These are phyloP conservation scores for Eremothecium gossypii DNA, from an alignment of 1,139 yeast genomes.

Conservation along the genomic window DNA sequence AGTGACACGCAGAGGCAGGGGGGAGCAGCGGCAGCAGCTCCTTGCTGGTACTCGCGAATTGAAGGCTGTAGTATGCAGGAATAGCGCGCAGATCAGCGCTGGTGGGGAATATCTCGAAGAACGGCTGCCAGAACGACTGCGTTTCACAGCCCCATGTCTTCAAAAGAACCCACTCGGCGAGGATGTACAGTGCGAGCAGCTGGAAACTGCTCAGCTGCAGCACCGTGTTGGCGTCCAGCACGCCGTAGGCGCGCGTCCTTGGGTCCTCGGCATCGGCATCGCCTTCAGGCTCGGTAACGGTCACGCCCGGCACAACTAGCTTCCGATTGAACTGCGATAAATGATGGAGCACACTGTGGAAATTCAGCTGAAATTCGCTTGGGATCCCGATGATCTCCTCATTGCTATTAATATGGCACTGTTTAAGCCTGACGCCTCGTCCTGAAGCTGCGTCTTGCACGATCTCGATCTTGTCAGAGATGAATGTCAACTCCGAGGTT, in stretches of 20 bases:
- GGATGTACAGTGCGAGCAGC: constrained; percentile 39
- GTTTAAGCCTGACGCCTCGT: constrained; percentile 48
- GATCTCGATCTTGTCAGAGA: constrained; percentile 22
- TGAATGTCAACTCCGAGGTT: constrained; percentile 3
- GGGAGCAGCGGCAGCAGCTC: constrained; percentile 17
- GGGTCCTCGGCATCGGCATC: constrained; percentile 22
- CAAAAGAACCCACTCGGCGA: constrained; percentile 35
- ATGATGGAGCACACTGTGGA: constrained; percentile 43
- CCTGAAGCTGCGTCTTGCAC: constrained; percentile 41
- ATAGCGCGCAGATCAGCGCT: constrained; percentile 38
- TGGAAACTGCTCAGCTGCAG: constrained; percentile 30
- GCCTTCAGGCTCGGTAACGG: constrained; percentile 17
- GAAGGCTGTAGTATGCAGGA: constrained; percentile 33
- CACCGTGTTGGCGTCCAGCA: constrained; percentile 17
- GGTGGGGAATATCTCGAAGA: constrained; percentile 48
- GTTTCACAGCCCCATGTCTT: constrained; percentile 26
- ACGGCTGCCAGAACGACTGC: constrained; percentile 56
- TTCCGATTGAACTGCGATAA: constrained; percentile 30
- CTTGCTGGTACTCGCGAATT: constrained; percentile 7
- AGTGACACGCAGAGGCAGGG: constrained; percentile 21
- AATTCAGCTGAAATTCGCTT: constrained; percentile 50
- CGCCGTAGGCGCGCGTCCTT: constrained; percentile 24
- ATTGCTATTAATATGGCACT: constrained; percentile 30
- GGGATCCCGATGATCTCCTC: constrained; percentile 50
- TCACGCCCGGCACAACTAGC: constrained; percentile 20